These are phyloP conservation scores for Leishmania braziliensis DNA, from an alignment of 208 protist species.

Conservation along the genomic window DNA sequence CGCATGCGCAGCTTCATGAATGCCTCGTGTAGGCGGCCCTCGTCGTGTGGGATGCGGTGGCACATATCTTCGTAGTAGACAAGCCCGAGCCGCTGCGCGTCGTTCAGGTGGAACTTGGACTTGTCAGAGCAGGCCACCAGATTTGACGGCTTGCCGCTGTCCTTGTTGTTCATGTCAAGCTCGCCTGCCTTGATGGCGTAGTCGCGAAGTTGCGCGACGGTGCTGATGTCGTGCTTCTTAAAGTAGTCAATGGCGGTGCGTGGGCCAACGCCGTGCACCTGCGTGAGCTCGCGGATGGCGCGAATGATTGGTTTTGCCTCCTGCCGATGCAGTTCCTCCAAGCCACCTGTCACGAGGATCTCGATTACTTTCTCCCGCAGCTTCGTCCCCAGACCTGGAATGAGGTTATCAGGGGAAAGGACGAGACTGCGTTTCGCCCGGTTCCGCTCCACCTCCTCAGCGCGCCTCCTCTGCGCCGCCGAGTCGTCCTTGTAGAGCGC, in stretches of 20 bases:
- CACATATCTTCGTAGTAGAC: conserved; percentile 84
- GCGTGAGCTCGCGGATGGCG: conserved; percentile 77
- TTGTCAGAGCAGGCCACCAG: conserved; percentile 26
- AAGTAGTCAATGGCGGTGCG: conserved; percentile 76
- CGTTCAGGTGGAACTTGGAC: conserved; percentile 53
- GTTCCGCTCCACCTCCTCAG: conserved; percentile 37
- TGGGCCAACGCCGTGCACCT: conserved; percentile 89
- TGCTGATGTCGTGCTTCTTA: conserved; percentile 70
- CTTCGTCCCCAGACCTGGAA: conserved; percentile 68
- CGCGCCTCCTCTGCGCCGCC: conserved; percentile 3
- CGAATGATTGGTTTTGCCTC: conserved; percentile 76
- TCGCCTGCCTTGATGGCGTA: conserved; percentile 43
- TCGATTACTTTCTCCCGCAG: conserved; percentile 76
- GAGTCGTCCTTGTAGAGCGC: conserved; percentile 9
- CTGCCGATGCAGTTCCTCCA: conserved; percentile 68
- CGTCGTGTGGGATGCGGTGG: conserved; percentile 78
- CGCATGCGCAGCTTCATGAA: conserved; percentile 74
- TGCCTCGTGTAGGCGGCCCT: conserved; percentile 81
- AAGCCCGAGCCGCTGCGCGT: conserved; percentile 75
- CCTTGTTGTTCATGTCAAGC: conserved; percentile 38
- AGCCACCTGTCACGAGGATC: conserved; percentile 78
- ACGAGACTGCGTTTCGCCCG: conserved; percentile 45
- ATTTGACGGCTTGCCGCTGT: conserved; percentile 19
- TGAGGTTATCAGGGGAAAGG: conserved; percentile 29
- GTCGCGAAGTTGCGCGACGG: conserved; percentile 63